Conservation (phyloP, 108 stramenopile genomes). For the Skeletonema potamos region DNA sequence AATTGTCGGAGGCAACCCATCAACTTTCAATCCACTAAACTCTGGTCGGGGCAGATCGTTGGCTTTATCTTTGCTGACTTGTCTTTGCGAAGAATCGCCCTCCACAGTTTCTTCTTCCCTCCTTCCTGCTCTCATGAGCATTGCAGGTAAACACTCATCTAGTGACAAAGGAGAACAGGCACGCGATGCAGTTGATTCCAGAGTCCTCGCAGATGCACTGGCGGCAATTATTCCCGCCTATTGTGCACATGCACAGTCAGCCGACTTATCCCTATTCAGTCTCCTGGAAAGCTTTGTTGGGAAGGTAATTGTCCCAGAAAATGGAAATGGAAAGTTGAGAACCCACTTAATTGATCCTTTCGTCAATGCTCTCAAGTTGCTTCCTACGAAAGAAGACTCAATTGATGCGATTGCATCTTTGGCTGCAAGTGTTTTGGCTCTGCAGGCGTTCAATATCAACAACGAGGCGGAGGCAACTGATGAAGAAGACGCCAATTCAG, state of each 20-base stretch:
- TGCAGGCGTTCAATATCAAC: slow-evolving; percentile 35
- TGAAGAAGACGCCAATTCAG: background rate
- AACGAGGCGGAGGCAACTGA: background rate
- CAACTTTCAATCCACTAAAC: slow-evolving; percentile 22
- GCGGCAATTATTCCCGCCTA: slow-evolving; percentile 57
- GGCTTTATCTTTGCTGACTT: slow-evolving; percentile 52
- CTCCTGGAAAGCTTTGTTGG: slow-evolving; percentile 50
- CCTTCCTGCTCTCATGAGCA: slow-evolving; percentile 55
- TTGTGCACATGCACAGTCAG: slow-evolving; percentile 47
- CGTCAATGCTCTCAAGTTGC: slow-evolving; percentile 41
- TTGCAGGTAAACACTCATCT: slow-evolving; percentile 34
- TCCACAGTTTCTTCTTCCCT: slow-evolving; percentile 53
- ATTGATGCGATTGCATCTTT: slow-evolving; percentile 53
- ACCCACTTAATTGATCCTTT: slow-evolving; percentile 35
- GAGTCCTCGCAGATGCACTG: slow-evolving; percentile 42
- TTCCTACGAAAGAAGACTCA: slow-evolving; percentile 36
- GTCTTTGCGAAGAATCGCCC: slow-evolving; percentile 58
- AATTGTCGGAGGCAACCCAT: slow-evolving; percentile 28
- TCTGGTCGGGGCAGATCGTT: slow-evolving; percentile 42
- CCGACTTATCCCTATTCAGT: slow-evolving; percentile 47
- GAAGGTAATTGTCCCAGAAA: slow-evolving; percentile 19
- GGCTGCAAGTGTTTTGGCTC: slow-evolving; percentile 36
- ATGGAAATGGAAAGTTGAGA: slow-evolving; percentile 24
- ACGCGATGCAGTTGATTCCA: slow-evolving; percentile 13
- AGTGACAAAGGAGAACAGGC: slow-evolving; percentile 2